Evolutionary conservation across 495 filamentous ascomycete genomes (phyloP).

Genomic region (Tuber melanosporum): DNA sequence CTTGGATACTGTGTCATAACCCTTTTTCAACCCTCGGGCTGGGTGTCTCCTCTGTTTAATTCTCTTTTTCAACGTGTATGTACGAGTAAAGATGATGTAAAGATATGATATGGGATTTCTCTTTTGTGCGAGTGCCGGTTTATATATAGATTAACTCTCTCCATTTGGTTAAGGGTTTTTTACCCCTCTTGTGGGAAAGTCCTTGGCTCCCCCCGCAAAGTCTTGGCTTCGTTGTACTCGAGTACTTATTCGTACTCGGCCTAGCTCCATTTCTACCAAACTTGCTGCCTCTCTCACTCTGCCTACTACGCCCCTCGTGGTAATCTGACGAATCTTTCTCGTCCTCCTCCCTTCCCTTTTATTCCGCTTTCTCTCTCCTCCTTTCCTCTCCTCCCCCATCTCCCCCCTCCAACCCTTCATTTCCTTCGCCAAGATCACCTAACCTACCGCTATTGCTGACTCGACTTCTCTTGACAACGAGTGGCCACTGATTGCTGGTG

Average conservation of each 20-base stretch:
- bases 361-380: slow-evolving; percentile 5
- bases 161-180: background rate
- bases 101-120: background rate
- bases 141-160: background rate
- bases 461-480: slow-evolving; percentile 17
- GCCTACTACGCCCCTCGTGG: background rate
- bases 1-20: too few relatives aligned
- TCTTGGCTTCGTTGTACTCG: background rate
- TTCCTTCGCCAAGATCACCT: background rate
- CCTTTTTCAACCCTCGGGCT: too few relatives aligned
- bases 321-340: background rate
- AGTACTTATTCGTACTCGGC: background rate
- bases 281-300: background rate
- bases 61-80: background rate
- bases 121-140: background rate
- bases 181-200: background rate
- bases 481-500: slow-evolving; percentile 17
- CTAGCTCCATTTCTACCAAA: slow-evolving; percentile 20
- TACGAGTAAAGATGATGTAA: background rate
- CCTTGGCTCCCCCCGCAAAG: background rate
- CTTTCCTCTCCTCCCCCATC: slow-evolving; percentile 13
- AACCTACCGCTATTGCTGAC: background rate
- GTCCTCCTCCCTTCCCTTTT: slow-evolving; percentile 3
- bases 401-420: background rate
- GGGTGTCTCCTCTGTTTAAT: background rate